These are phyloP conservation scores for Inga oerstediana DNA, from an alignment of 306 rosid species.

Conservation along the genomic window DNA sequence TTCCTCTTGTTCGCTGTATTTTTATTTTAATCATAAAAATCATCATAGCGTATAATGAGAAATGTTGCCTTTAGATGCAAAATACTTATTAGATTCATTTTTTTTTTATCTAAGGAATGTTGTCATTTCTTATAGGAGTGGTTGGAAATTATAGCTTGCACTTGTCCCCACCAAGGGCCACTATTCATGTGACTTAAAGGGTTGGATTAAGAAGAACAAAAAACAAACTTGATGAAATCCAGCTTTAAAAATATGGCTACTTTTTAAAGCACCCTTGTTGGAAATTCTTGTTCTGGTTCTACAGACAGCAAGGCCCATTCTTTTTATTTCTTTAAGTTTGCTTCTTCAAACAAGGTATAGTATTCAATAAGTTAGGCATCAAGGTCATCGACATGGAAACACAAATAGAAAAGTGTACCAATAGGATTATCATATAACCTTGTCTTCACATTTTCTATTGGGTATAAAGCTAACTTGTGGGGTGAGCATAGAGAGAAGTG, in stretches of 20 bases:
- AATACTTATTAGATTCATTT: constrained; percentile 37
- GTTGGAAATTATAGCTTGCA: constrained; percentile 48
- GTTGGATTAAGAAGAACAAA: constrained; percentile 42
- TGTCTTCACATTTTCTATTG: constrained; percentile 70
- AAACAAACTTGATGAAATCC: constrained; percentile 40
- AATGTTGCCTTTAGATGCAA: constrained; percentile 25
- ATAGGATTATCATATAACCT: constrained; percentile 59
- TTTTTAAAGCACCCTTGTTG: constrained; percentile 51
- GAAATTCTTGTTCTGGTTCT: constrained; percentile 49
- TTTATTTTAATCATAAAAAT: constrained; percentile 41
- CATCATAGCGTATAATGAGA: constrained; percentile 33
- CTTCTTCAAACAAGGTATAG: constrained; percentile 87
- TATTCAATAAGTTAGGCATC: constrained; percentile 86
- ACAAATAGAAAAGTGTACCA: constrained; percentile 48
- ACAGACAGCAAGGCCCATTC: constrained; percentile 76
- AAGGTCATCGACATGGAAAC: constrained; percentile 55
- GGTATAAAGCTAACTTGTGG: constrained; percentile 46
- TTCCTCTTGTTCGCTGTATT: constrained; percentile 34
- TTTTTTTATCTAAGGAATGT: constrained; percentile 28
- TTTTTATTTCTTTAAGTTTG: constrained; percentile 68
- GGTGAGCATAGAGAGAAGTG: constrained; percentile 35
- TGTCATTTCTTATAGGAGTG: constrained; percentile 43
- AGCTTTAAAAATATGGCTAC: constrained; percentile 48
- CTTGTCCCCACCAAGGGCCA: constrained; percentile 45
- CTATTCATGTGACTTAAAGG: constrained; percentile 65